Evolutionary conservation across 2,329 filamentous ascomycete species (phyloP).

Genomic region (Ceratocystis harringtonii): DNA sequence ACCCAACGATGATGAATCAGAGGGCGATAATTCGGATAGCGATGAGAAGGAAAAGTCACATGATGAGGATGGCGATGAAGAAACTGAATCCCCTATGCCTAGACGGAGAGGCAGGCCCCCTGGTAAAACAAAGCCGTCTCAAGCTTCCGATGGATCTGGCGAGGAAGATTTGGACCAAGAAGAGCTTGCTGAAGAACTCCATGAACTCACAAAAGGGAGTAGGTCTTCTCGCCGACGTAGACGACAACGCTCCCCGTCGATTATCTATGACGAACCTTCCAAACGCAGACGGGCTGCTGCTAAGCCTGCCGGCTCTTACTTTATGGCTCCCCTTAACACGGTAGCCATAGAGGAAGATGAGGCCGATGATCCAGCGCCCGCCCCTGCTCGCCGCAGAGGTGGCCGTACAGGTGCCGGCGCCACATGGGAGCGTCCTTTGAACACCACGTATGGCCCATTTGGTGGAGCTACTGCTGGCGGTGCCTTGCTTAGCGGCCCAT

Average conservation of each 20-base stretch:
- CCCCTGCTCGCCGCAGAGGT: constrained; percentile 52
- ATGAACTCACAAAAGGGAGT: constrained; percentile 43
- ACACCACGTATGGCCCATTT: constrained; percentile 85
- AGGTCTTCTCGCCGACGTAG: constrained; percentile 36
- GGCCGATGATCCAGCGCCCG: constrained; percentile 50
- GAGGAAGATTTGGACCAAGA: constrained; percentile 45
- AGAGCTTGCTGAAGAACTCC: constrained; percentile 50
- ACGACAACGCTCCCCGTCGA: constrained; percentile 31
- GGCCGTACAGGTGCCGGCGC: constrained; percentile 44
- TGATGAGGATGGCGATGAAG: constrained; percentile 26
- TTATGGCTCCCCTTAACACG: constrained; percentile 54
- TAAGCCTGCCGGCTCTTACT: constrained; percentile 62
- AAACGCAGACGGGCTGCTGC: constrained; percentile 40
- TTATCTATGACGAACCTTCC: constrained; percentile 43
- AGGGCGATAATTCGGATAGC: constrained; percentile 40
- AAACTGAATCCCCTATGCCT: constrained; percentile 28
- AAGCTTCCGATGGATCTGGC: constrained; percentile 35
- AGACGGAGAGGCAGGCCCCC: constrained; percentile 30
- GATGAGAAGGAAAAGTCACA: constrained; percentile 29
- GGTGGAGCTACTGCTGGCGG: constrained; percentile 64
- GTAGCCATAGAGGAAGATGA: constrained; percentile 58
- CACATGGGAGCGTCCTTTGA: constrained; percentile 64
- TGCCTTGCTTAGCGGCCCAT: constrained; percentile 58
- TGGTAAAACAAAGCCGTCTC: constrained; percentile 31
- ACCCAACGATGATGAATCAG: constrained; percentile 40